Evolutionary conservation across 1,139 yeast species (phyloP), one percentile per base, ranked within the genome.

Genomic region (Lodderomyces metapsilosis): DNA sequence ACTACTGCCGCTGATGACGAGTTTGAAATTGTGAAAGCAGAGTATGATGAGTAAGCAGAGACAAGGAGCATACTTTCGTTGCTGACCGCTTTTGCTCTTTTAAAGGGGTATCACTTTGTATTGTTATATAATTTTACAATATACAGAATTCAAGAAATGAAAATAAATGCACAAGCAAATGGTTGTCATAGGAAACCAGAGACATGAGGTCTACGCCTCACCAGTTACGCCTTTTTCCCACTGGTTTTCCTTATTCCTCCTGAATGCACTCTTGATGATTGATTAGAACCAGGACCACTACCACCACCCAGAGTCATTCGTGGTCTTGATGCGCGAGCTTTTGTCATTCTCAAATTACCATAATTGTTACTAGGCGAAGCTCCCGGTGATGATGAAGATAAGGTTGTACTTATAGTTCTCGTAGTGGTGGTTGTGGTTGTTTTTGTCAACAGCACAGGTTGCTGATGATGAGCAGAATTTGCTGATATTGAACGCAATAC

Each of bases 361-460:
- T 20, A 8, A n/a, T 9, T 18, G 27, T 34, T 38, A 13, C 33
- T 40, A 12, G 62, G 53, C 2, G 71, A 60, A 7, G 67, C 57
- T 3, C 62, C 53, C 37, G 28, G 28, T 5, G 36, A 20, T 3
- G 78, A 68, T 5, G 78, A 73, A 9, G 76, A 67, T 37, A 74
- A 59, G 4, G 76, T 65, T 12, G 72, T 68, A 53, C 75, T 71
- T 13, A 66, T 67, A 1, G 77, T 72, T 37, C 78, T 59, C 8
- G 78, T 74, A 28, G 76, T 72, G 2, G 78, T 74, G 1, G 78
- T 74, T 0, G 78, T 71, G 1, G 78, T 64, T 1, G 78, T 73
- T 49, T 70, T 76, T n/a, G 75, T 71, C 42, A 70, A 59, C 45
- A 24, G 73, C 25, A 67, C 62, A 7, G 71, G 73, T 46, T 68